Base-by-base conservation (phyloP, 345 rosid species). In the Pugionium dolabratum region DNA sequence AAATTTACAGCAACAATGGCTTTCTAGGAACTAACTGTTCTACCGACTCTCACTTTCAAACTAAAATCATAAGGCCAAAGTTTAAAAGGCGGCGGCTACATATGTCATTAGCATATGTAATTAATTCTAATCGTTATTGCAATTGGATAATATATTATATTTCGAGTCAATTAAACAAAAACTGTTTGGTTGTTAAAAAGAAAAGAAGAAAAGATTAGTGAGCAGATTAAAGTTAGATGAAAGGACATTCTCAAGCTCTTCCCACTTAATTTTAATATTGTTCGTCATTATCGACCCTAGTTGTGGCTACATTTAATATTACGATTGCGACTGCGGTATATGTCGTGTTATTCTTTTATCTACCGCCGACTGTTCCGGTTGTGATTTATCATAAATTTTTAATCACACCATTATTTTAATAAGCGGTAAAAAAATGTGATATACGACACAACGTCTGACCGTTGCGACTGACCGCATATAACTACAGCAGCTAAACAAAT, bases 171-270 rank as follows among this genome's bases (percentile, higher is more conserved):
- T 39, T 10, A 18, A 18, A 18, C 18, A 18, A 18, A 18, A 18
- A 18, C 18, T 18, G 18, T 18, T 18, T 18, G 18, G 18, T 18
- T 18, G 18, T 18, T 18, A 18, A 18, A 18, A 18, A 18, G 18
- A 18, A 18, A 18, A 18, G 18, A 36, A 59, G n/a, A 47, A 64
- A 29, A 36, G 44, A 53, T 54, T 60, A 66, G 68, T 47, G 63
- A 66, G 72, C 60, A 61, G 72, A 73, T 73, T 67, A 33, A 40
- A 67, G 68, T 73, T 73, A 73, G 77, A 73, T 73, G 77, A 73
- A 67, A 67, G 51, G 77, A 53, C 73, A 60, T 73, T 73, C 69
- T 73, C 77, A 67, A 55, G 4, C 36, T 45, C 35, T 5, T 36
- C 55, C 45, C 29, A 49, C 64, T 4, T 33, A 29, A 51, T 51